These are phyloP conservation scores for Venturia carpophila DNA, from an alignment of 2,329 filamentous ascomycete genomes.

Conservation along the genomic window DNA sequence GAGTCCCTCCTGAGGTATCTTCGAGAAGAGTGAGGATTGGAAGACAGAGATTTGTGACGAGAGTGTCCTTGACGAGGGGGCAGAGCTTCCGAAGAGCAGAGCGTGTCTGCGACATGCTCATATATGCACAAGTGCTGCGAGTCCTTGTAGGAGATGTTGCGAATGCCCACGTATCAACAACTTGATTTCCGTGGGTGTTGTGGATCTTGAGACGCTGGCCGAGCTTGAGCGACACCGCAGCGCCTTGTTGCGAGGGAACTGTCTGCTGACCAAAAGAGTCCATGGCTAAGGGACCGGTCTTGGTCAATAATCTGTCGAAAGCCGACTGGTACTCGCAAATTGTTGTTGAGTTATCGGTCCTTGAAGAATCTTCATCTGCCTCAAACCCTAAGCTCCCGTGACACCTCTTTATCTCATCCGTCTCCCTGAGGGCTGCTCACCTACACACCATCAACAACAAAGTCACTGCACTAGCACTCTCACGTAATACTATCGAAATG, in stretches of 20 bases:
- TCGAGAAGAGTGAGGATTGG: conserved; percentile 32
- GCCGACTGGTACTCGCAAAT: too few species aligned
- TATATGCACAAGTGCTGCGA: conserved; percentile 19
- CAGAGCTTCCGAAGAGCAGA: conserved; percentile 28
- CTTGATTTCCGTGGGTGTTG: conserved; percentile 44
- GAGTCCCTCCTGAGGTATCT: conserved; percentile 34
- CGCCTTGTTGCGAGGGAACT: conserved; percentile 38
- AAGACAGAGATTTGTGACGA: conserved; percentile 32
- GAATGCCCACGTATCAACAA: conserved; percentile 45
- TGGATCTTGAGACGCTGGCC: conserved; percentile 39
- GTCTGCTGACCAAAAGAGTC: conserved; percentile 21
- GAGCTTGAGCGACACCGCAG: conserved; percentile 32
- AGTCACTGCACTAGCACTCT: too few species aligned
- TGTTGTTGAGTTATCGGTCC: too few species aligned
- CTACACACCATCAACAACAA: not conserved
- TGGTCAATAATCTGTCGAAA: too few species aligned
- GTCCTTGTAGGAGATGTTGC: conserved; percentile 21
- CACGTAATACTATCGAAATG: not conserved
- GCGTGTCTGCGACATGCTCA: conserved; percentile 36
- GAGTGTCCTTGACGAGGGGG: conserved; percentile 27
- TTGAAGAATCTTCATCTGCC: too few species aligned
- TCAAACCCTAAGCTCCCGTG: too few species aligned
- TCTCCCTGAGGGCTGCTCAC: too few species aligned
- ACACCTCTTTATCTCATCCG: too few species aligned
- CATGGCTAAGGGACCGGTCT: not conserved